These are phyloP conservation scores for Penicillium vulpinum DNA, from an alignment of 2,329 filamentous ascomycete genomes.

Conservation along the genomic window DNA sequence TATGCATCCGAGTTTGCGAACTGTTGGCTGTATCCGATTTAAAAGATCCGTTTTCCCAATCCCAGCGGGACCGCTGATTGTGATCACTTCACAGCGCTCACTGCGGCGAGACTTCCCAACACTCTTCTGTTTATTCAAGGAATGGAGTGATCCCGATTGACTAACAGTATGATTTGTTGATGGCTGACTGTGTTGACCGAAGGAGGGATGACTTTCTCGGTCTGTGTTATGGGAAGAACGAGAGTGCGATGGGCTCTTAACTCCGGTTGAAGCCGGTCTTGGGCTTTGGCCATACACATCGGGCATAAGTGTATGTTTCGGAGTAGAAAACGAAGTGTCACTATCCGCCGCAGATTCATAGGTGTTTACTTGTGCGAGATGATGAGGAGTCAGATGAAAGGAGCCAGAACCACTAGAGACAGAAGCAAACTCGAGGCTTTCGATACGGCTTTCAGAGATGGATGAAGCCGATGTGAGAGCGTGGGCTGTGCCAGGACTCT, in stretches of 20 bases:
- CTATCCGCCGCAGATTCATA: conserved; percentile 39
- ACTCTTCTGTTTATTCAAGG: conserved; percentile 41
- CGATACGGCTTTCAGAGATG: conserved; percentile 52
- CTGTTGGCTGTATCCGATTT: conserved; percentile 57
- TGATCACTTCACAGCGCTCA: conserved; percentile 61
- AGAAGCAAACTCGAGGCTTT: conserved; percentile 52
- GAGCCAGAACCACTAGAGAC: conserved; percentile 57
- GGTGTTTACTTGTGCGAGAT: conserved; percentile 32
- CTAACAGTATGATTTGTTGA: conserved; percentile 33
- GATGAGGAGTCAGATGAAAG: conserved; percentile 39
- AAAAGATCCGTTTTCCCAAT: conserved; percentile 63
- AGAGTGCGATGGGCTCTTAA: conserved; percentile 41
- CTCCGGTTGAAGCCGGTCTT: conserved; percentile 23
- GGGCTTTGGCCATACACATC: conserved; percentile 13
- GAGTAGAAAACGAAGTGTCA: conserved; percentile 37
- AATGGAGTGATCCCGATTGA: conserved; percentile 33
- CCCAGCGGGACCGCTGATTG: conserved; percentile 58
- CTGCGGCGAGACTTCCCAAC: conserved; percentile 52
- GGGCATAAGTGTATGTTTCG: conserved; percentile 24
- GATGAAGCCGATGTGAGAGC: conserved; percentile 56
- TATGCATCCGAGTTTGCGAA: conserved; percentile 61
- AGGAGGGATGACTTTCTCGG: conserved; percentile 24
- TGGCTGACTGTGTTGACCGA: conserved; percentile 33
- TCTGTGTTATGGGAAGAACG: conserved; percentile 40
- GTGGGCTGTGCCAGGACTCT: conserved; percentile 45